A percentile compares a stretch with the other conserved stretches of the same genome.
Evolutionary conservation across 2,329 filamentous ascomycete species (phyloP).

Genomic region (Pyricularia pennisetigena): DNA sequence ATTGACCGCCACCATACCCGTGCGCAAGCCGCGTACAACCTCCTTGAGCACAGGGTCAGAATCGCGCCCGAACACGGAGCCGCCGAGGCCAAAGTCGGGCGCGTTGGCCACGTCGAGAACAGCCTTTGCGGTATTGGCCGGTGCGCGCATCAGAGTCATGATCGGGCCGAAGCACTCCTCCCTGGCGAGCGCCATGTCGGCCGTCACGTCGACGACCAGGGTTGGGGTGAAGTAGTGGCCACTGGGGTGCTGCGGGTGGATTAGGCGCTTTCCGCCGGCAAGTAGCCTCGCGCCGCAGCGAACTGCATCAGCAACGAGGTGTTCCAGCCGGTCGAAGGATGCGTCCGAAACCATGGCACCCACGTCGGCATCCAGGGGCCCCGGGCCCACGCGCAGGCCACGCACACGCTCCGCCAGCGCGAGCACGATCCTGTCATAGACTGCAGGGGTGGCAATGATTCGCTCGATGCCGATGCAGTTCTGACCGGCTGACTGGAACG

Average conservation of each 20-base stretch:
- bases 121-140: constrained; percentile 45
- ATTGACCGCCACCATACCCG: constrained; percentile 90
- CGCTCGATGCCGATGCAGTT: constrained; percentile 98
- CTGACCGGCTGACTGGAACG: constrained; percentile 91
- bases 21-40: constrained; percentile 59
- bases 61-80: constrained; percentile 73
- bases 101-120: constrained; percentile 75
- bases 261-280: constrained; percentile 62
- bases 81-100: constrained; percentile 76
- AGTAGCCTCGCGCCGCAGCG: constrained; percentile 69
- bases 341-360: constrained; percentile 81
- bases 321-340: constrained; percentile 67
- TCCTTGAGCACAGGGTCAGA: constrained; percentile 46
- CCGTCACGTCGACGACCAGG: constrained; percentile 79
- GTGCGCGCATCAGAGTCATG: constrained; percentile 72
- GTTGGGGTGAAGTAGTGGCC: constrained; percentile 94
- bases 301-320: constrained; percentile 69
- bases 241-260: constrained; percentile 61
- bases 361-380: constrained; percentile 50
- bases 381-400: constrained; percentile 64
- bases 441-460: constrained; percentile 67
- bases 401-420: constrained; percentile 65
- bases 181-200: constrained; percentile 76
- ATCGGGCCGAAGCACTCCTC: constrained; percentile 91
- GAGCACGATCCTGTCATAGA: constrained; percentile 64